Percentiles rank a stretch among this genome's conserved stretches.
Evolutionary conservation across 169 alveolate species (phyloP).

Genomic region (Babesia bovis): DNA sequence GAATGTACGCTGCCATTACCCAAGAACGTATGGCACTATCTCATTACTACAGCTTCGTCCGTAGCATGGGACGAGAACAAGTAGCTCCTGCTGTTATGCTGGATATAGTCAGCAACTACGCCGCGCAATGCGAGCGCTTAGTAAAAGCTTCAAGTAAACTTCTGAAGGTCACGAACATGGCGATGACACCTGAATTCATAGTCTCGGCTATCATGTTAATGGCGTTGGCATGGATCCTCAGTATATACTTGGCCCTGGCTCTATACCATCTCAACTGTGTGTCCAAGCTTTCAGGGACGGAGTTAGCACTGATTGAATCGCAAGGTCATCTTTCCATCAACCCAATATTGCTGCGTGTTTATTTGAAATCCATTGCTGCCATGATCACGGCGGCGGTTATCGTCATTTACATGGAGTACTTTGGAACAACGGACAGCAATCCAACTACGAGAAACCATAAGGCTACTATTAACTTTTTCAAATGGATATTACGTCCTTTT

Average conservation of each 20-base stretch:
- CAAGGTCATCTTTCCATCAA: background rate
- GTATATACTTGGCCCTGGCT: slow-evolving; percentile 7
- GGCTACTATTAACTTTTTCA: background rate
- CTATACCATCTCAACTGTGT: background rate
- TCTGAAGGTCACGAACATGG: background rate
- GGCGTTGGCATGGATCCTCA: slow-evolving; percentile 4
- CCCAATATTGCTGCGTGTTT: background rate
- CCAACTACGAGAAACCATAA: background rate
- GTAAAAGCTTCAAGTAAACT: slow-evolving; percentile 1
- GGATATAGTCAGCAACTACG: slow-evolving; percentile 6
- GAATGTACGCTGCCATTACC: background rate
- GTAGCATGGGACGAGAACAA: slow-evolving; percentile 34
- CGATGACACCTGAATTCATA: slow-evolving; percentile 30
- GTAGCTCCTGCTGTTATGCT: slow-evolving; percentile 2
- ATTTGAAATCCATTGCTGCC: background rate
- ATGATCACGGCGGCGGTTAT: background rate
- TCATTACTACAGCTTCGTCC: slow-evolving; percentile 22
- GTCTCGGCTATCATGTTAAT: background rate
- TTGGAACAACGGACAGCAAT: background rate
- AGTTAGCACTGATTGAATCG: background rate
- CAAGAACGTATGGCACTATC: slow-evolving; percentile 14
- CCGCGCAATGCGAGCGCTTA: slow-evolving; percentile 20
- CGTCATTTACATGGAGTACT: background rate
- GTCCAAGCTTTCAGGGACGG: slow-evolving; percentile 1
- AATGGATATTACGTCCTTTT: background rate